Base-by-base conservation (phyloP, 163 green algal species). In the Smithsoniella earleae region DNA sequence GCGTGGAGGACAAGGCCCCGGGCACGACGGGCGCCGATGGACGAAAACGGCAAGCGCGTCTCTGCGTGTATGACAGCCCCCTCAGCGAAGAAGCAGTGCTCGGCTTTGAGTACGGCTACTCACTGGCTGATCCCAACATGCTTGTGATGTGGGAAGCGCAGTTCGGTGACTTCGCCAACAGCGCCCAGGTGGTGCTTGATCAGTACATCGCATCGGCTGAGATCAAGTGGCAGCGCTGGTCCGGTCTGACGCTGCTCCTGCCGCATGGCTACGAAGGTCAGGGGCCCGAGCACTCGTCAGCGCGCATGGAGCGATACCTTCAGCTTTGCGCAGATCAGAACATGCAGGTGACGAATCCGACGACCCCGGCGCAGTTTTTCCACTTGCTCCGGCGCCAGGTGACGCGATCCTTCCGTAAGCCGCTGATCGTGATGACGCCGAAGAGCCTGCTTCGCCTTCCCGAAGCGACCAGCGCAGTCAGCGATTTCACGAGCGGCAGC, bases 351-450 rank as follows among this genome's bases (percentile, higher is more conserved):
- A 88, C 92, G 54, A 98, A 99, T 82, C 86, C 85, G 77, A 98
- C 94, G 46, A 99, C 94, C 8, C 94, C 94, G 2, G 92, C 91
- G 62, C 97, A 99, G 83, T 97, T 96, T 86, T 98, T 97, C 89
- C 92, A 98, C 73, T 82, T 96, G 37, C 87, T 99, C 52, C 82
- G 94, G 20, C 84, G 92, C 4, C 87, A 94, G 83, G 84, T 96
- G 58, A 89, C 96, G 82, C 89, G 93, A 74, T 83, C 95, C 80
- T 98, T 99, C 87, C 87, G 94, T 66, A 99, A 99, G 87, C 94
- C 94, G 10, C 88, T 99, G 31, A 88, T 98, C 62, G 79, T 99
- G 22, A 89, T 97, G 73, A 77, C 80, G 3, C 94, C 94, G 75
- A 99, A 99, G 87, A 95, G 92, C 78, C 85, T 99, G 79, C 87